Base-by-base conservation (phyloP, 495 filamentous ascomycete species). In the Xylaria flabelliformis region DNA sequence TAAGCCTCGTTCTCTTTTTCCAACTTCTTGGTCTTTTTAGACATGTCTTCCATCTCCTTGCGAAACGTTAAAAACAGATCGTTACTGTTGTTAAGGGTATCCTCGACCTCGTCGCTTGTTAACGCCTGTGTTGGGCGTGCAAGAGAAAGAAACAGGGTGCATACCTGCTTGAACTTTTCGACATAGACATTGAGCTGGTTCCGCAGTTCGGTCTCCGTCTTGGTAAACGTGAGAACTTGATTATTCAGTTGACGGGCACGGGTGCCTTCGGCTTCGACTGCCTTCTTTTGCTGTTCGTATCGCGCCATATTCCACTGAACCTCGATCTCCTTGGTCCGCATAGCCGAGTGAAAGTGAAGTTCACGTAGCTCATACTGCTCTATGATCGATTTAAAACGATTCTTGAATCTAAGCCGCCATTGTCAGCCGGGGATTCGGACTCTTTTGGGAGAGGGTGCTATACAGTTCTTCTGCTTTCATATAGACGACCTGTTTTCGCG, bases 1-100 rank as follows among this genome's bases (percentile, higher is more conserved):
- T 97, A 89, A 41, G 89, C 91, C 73, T 94, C 90, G 75, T 99
- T 99, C 77, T 99, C 97, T 80, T 97, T 97, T 80, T 99, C 96
- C 34, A 99, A 86, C 19, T 96, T 91, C 80, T 98, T 98, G 5
- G 96, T 98, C 85, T 98, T 98, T 85, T 98, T 98, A 0, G 94
- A 97, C 97, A 98, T 98, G 79, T 98, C 96, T 82, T 99, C 96
- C 97, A 99, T 98, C 82, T 99, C 96, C 83, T 97, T 98, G 44
- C 96, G 91, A 83, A 99, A 99, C 0, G 96, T 98, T 58, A 98
- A 86, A 80, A 98, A 99, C 64, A 99, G 88, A 80, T 98, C 96
- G 85, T 99, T 99, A 81, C 93, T 97, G 81, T 98, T 98, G 81
- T 99, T 99, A 24, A 99, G 86, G 4, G 96, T 98, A 82, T 99